Evolutionary conservation across 768 basidiomycete genomes (phyloP).

Genomic region (Artomyces pyxidatus): DNA sequence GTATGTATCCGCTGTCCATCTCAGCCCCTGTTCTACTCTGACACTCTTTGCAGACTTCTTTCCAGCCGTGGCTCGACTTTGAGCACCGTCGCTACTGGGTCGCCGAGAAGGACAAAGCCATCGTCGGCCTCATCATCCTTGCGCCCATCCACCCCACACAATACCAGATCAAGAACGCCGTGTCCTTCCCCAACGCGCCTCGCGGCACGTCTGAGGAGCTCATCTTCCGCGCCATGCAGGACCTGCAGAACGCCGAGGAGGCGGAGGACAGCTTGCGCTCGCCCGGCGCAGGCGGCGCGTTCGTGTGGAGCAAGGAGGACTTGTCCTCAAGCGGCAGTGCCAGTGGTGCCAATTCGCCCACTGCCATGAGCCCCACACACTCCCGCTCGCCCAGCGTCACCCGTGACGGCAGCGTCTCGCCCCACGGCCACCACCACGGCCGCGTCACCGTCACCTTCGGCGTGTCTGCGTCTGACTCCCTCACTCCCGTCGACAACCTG

Average conservation of each 20-base stretch:
- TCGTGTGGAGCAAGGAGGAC: slow-evolving; percentile 1
- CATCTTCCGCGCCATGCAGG: slow-evolving; percentile 39
- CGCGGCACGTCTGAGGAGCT: slow-evolving; percentile 47
- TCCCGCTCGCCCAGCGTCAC: background rate
- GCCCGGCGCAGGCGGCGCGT: background rate
- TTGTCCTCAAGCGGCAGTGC: background rate
- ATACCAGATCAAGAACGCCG: slow-evolving; percentile 50
- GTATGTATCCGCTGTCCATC: background rate
- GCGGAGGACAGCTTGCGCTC: background rate
- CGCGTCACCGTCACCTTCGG: slow-evolving; percentile 37
- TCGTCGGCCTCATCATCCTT: slow-evolving; percentile 43
- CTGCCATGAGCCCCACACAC: background rate
- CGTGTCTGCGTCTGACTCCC: slow-evolving; percentile 34
- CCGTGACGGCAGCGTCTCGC: background rate
- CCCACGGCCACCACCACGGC: background rate
- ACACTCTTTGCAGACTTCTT: slow-evolving; percentile 26
- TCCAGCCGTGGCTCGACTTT: slow-evolving; percentile 48
- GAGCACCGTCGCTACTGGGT: slow-evolving; percentile 52
- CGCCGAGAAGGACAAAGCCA: slow-evolving; percentile 32
- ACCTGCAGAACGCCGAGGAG: slow-evolving; percentile 24
- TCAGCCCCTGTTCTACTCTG: background rate
- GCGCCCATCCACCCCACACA: slow-evolving; percentile 35
- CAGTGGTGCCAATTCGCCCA: background rate
- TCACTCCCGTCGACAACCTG: slow-evolving; percentile 35
- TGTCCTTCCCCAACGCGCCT: slow-evolving; percentile 44